Evolutionary conservation across 2,329 filamentous ascomycete genomes (phyloP).

Genomic region (Colletotrichum phormii): DNA sequence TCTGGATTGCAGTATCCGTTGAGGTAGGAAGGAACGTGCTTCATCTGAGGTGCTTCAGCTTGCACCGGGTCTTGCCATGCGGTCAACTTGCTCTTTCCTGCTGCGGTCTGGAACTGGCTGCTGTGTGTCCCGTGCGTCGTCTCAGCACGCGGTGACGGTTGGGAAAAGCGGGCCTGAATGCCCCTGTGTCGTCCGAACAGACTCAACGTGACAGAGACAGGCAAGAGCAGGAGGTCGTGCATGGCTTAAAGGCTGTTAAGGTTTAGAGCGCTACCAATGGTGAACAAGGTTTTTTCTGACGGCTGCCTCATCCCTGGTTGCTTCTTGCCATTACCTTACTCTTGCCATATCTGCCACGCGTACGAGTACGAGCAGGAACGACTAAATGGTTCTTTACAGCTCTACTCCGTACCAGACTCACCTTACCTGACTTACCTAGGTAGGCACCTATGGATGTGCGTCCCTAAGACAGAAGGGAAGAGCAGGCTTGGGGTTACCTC

Average conservation of each 20-base stretch:
- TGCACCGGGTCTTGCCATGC: not conserved
- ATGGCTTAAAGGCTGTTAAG: slow-evolving; percentile 26
- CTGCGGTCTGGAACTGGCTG: slow-evolving; percentile 14
- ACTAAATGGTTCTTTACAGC: not conserved
- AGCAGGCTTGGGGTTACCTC: not conserved
- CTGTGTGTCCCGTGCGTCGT: slow-evolving; percentile 18
- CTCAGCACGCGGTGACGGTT: slow-evolving; percentile 16
- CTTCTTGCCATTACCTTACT: slow-evolving; percentile 3
- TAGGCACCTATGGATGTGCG: too few relatives aligned
- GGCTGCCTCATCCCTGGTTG: slow-evolving; percentile 5
- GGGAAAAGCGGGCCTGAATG: not conserved
- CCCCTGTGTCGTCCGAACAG: slow-evolving; percentile 24
- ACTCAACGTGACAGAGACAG: not conserved
- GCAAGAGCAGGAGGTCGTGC: not conserved
- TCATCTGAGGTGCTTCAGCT: not conserved
- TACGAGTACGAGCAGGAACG: not conserved
- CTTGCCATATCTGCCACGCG: slow-evolving; percentile 13
- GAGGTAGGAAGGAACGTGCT: not conserved
- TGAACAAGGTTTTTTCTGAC: slow-evolving; percentile 24
- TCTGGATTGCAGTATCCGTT: not conserved
- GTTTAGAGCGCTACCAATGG: slow-evolving; percentile 17
- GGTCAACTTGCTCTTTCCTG: not conserved
- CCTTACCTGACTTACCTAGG: not conserved
- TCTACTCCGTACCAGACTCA: not conserved
- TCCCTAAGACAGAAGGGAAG: not conserved